Base-by-base conservation (phyloP, 805 yeast species). In the Wickerhamiella spandovensis region DNA sequence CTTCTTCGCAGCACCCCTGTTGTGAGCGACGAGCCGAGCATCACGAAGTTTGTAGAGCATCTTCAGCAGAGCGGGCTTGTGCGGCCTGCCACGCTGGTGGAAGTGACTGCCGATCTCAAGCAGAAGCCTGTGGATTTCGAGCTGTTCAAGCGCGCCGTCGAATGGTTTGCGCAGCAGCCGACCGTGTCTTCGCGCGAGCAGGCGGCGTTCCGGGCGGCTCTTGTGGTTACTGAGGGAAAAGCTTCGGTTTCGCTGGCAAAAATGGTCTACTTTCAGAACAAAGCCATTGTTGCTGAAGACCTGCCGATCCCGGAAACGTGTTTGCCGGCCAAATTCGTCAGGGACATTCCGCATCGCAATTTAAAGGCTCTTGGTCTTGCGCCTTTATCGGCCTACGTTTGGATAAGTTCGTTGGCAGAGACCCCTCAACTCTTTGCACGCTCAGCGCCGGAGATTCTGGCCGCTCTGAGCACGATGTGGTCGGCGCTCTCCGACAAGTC, bases 271-370 rank as follows among this genome's bases (percentile, higher is more conserved):
- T 67, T 55, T 46, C 66, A 63, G 32, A 61, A 60, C 35, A 25
- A 52, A 12, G 38, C 53, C 1, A 42, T 48, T 9, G 49, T 64
- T 12, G 64, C 63, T 0, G 56, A 58, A 8, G 58, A 46, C 1
- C 30, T 55, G 47, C 65, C 66, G 1, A 47, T 68, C 3, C 72
- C 72, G 0, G 54, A 50, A 4, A 48, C 50, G 5, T 65, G 70
- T 46, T 35, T 68, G 28, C 67, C 70, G 2, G 46, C 51, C 20
- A 53, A 47, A 4, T 2, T 56, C 1, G 54, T 54, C 4, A 12
- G 15, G 3, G 22, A 15, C n/a, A 20, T 52, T 1, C 51, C 54
- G 1, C 4, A 18, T 7, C 9, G n/a, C 28, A 32, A 46, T 1
- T 30, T 55, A 21, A 7, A 21, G n/a, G 20, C 15, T 2, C 32